phyloP scores from a whole-genome alignment of 2,329 filamentous ascomycete species.

The Diaporthe citriasiana region DNA sequence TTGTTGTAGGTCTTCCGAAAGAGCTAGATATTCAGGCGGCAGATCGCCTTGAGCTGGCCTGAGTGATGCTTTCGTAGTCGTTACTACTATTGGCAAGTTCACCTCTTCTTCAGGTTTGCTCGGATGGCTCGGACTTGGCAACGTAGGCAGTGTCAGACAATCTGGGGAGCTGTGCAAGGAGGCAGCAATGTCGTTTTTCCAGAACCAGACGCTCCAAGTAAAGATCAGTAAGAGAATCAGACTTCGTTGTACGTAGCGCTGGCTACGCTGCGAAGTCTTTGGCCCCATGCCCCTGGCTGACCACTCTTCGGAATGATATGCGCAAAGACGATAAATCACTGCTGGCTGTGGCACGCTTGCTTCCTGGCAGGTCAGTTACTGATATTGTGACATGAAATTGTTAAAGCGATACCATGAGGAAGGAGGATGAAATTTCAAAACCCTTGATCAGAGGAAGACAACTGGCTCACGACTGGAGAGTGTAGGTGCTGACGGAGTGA shows the following conservation, averaged over 20 bases:
- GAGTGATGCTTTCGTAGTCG: neutral
- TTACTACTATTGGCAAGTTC: neutral
- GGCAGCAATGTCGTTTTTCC: neutral
- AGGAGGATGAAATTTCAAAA: neutral
- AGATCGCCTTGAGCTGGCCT: neutral
- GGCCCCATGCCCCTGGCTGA: neutral
- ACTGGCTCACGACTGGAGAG: neutral
- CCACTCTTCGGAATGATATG: no score
- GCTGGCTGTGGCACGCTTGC: neutral
- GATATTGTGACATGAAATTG: no score
- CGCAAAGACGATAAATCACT: neutral
- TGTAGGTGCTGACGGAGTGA: neutral
- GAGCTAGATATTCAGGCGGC: neutral
- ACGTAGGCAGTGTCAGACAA: neutral
- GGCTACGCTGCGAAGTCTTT: neutral
- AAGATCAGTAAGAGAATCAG: neutral
- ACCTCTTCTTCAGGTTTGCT: neutral
- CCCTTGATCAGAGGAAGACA: neutral
- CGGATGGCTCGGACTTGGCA: neutral
- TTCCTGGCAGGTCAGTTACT: no score
- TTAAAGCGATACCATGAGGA: neutral
- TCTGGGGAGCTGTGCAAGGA: neutral
- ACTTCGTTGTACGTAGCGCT: neutral
- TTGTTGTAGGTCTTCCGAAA: neutral
- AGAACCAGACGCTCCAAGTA: neutral